Evolutionary conservation across 345 rosid species (phyloP), one percentile per base, ranked within the genome.

Genomic region (Syzygium aqueum): DNA sequence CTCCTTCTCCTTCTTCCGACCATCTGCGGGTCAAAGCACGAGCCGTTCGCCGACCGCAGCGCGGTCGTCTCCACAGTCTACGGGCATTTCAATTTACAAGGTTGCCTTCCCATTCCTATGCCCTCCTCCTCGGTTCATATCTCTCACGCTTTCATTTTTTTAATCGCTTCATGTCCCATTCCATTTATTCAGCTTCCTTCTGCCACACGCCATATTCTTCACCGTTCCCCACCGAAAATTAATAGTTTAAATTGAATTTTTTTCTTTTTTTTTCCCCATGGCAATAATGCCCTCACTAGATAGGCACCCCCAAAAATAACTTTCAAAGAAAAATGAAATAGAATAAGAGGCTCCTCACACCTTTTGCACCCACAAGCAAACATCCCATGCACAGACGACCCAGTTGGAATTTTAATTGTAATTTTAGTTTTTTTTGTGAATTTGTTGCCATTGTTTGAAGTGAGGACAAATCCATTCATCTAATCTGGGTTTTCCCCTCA

Each of bases 21-120:
- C 82, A 6, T 67, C 90, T 85, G 88, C 86, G 85, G 87, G 94
- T 94, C 95, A 91, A 94, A 92, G 91, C 85, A 90, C 97, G 97
- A 91, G 87, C 86, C 94, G 95, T 92, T 92, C 95, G 98, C 91
- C 97, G 95, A 91, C 96, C 92, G 96, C 89, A 93, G 90, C 97
- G 95, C 94, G 92, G 94, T 92, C 82, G 93, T 93, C 93, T 88
- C 94, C 85, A 77, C 57, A 83, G 93, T 90, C 90, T 90, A 87
- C 90, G 94, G 94, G 80, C n/a, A 40, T 92, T 93, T 49, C 96
- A 90, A 93, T 91, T 96, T 93, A 93, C 96, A 87, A 96, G 93
- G 91, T 63, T 28, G 27, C 21, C 21, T 65, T 57, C 46, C 49
- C 30, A 59, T 59, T 77, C 28, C 30, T 51, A 40, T 88, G 51